Base-by-base conservation (phyloP, 306 rosid species). In the Chamaecrista fasciculata region DNA sequence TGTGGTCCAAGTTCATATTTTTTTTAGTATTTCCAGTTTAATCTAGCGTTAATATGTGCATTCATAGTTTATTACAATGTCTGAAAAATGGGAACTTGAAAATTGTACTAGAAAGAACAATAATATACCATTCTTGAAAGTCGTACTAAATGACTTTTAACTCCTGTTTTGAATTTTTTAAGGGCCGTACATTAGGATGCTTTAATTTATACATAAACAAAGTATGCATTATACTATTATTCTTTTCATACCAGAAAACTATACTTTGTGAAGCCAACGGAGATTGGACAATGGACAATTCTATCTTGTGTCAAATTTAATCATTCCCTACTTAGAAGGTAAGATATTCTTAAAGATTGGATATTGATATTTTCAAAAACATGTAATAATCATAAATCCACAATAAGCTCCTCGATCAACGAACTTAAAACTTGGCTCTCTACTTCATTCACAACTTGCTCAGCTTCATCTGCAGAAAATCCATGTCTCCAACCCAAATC, bases 401-500 rank as follows among this genome's bases (percentile, higher is more conserved):
- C 71, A 72, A 90, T 71, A 42, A 85, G 76, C 79, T 90, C 97
- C 47, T 90, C 94, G 78, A 93, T 74, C 72, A 93, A 76, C 44
- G 66, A 96, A 80, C 73, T 55, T 58, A 93, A 57, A 66, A 93
- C 78, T 67, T 77, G 66, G 75, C 29, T 82, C 81, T 76, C 98
- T 69, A 88, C 72, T 48, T 85, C 87, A 68, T 21, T 74, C 43
- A 85, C 89, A 64, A 86, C 87, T 79, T 85, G 84, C 74, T 85
- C 94, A 66, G 83, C 90, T 75, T 90, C 96, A 52, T 87, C 85
- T 59, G 39, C 72, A 8, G 92, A 85, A 83, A 80, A 83, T 70
- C 85, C 90, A 69, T 76, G 78, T 68, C 70, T 80, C 98, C 98
- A 86, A 75, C 94, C 91, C 51, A 40, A 78, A 70, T 82, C 88